A percentile compares a stretch with the other conserved stretches of the same genome.
phyloP scores from a whole-genome alignment of 106 monocot species.

The Gastrodia elata region DNA sequence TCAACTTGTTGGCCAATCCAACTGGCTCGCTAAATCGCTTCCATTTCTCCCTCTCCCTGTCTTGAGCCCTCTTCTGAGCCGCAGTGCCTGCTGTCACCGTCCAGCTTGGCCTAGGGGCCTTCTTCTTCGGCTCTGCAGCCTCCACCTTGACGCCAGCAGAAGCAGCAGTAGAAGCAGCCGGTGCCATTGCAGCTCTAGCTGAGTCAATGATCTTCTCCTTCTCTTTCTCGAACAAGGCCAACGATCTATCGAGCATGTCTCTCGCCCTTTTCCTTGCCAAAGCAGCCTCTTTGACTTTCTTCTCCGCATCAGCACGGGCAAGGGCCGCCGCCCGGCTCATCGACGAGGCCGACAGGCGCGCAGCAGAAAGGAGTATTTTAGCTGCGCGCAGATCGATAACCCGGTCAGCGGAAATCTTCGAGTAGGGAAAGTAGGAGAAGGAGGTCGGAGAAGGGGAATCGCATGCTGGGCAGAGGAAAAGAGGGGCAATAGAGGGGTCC shows the following conservation, averaged over 20 bases:
- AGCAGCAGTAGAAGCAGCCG: not conserved
- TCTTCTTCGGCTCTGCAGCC: slow-evolving; percentile 10
- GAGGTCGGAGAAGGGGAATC: slow-evolving; percentile 6
- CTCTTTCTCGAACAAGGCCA: slow-evolving; percentile 14
- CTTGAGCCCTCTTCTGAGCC: slow-evolving; percentile 18
- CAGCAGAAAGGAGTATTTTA: slow-evolving; percentile 37
- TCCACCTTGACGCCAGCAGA: not conserved
- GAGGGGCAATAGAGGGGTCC: slow-evolving; percentile 8
- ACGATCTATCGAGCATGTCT: slow-evolving; percentile 46
- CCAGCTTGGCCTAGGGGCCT: not conserved
- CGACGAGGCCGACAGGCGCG: slow-evolving; percentile 32
- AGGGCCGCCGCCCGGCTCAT: slow-evolving; percentile 34
- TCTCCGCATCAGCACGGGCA: slow-evolving; percentile 38
- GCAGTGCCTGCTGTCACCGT: not conserved
- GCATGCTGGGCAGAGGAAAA: slow-evolving; percentile 40
- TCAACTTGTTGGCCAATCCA: not conserved
- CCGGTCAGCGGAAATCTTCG: slow-evolving; percentile 1
- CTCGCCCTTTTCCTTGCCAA: slow-evolving; percentile 57
- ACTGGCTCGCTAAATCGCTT: slow-evolving; percentile 24
- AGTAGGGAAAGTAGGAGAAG: slow-evolving; percentile 8
- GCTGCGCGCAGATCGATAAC: slow-evolving; percentile 15
- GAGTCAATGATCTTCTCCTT: slow-evolving; percentile 11
- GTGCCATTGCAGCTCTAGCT: not conserved
- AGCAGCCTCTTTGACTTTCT: slow-evolving; percentile 51
- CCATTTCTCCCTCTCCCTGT: slow-evolving; percentile 30